Evolutionary conservation across 2,329 filamentous ascomycete species (phyloP), one percentile per base, ranked within the genome.

Genomic region (Neofusicoccum sp.): DNA sequence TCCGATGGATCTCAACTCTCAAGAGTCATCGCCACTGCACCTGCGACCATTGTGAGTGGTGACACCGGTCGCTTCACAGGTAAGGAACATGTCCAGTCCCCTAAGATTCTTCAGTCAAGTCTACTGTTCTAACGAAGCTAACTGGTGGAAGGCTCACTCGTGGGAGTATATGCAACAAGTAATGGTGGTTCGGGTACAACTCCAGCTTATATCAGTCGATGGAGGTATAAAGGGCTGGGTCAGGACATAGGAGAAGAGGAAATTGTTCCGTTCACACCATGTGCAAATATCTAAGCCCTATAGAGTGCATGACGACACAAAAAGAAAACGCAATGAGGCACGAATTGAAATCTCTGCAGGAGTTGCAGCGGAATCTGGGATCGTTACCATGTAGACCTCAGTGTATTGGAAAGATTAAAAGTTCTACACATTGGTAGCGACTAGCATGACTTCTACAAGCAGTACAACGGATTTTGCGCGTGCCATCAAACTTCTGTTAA

Each of bases 111-210:
- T n/a, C n/a, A n/a, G n/a, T n/a, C n/a, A n/a, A n/a, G n/a, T 28
- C 2, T 6, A 11, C 2, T 56, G 11, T 8, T 3, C 11, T 31
- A 7, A 2, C 6, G n/a, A 9, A 12, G 1, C 14, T 56, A 22
- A 56, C 31, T 29, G n/a, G 11, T 41, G 11, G 11, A 34, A 77
- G 83, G 83, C 0, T 78, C 78, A 0, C 70, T 86, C n/a, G 65
- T 86, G 0, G 84, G 83, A 0, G 76, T 80, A 0, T 86, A 84
- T 69, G 80, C 79, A 44, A 85, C 84, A 4, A 82, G 74, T 31
- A 85, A 86, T 65, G 83, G 82, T 0, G 76, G 77, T 1, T 68
- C 74, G 8, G 79, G 76, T 1, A 75, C 67, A 2, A 78, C 78
- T 31, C 75, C 78, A 3, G 81, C 80, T 3, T 84, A 83, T 68